phyloP scores from a whole-genome alignment of 441 rosid genomes.

The Brassica hybrid region DNA sequence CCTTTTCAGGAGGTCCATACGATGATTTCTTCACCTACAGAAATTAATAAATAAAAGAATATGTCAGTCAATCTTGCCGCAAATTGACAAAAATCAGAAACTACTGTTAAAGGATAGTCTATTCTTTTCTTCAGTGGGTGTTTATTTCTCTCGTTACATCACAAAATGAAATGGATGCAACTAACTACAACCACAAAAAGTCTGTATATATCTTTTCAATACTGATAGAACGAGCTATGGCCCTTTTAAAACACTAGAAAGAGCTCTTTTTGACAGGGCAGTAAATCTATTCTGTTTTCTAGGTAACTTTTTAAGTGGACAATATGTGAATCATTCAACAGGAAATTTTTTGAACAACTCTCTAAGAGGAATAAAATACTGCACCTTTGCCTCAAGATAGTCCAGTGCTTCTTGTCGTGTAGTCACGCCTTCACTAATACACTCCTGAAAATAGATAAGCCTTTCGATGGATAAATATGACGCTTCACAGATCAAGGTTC shows the following conservation, averaged over 20 bases:
- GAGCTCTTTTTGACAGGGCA: background rate
- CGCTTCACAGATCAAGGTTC: conserved; percentile 24
- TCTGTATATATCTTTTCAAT: conserved; percentile 17
- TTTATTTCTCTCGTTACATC: conserved; percentile 10
- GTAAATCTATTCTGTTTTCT: conserved; percentile 5
- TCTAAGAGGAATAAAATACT: conserved; percentile 22
- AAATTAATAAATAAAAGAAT: conserved; percentile 25
- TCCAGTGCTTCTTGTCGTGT: conserved; percentile 77
- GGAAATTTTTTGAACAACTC: background rate
- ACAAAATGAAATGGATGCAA: conserved; percentile 12
- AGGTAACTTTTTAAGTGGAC: background rate
- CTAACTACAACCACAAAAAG: conserved; percentile 17
- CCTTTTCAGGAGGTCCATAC: conserved; percentile 58
- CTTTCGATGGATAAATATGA: conserved; percentile 10
- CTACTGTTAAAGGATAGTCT: conserved; percentile 13
- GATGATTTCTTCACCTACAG: conserved; percentile 66
- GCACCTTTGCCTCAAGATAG: conserved; percentile 80
- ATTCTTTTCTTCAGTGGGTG: conserved; percentile 14
- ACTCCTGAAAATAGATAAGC: conserved; percentile 68
- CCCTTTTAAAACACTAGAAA: conserved; percentile 2
- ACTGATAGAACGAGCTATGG: conserved; percentile 6
- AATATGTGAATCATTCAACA: no score
- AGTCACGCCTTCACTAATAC: conserved; percentile 59
- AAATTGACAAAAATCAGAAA: conserved; percentile 23
- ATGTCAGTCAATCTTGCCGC: conserved; percentile 22